Evolutionary conservation across 2,329 filamentous ascomycete species (phyloP).

Genomic region (Sporothrix luriei): DNA sequence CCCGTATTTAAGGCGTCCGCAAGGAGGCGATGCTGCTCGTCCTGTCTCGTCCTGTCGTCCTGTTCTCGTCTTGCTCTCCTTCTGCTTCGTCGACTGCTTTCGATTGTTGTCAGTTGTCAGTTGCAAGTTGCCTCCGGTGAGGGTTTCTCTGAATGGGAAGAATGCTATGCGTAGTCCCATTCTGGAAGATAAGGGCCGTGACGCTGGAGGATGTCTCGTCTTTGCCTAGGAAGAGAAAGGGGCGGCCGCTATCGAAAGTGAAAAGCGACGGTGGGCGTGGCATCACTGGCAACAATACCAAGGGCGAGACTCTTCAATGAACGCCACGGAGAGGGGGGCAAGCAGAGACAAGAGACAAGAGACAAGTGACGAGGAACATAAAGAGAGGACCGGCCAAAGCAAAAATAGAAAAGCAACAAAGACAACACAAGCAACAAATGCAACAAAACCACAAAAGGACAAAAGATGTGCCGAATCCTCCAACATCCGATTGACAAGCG

Average conservation of each 20-base stretch:
- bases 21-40: background rate
- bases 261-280: constrained; percentile 12
- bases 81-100: no score
- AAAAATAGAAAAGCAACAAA: background rate
- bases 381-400: background rate
- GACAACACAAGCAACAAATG: background rate
- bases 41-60: no score
- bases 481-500: background rate
- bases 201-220: background rate
- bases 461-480: background rate
- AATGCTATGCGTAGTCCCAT: background rate
- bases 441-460: background rate
- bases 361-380: background rate
- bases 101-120: background rate
- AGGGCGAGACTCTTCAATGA: constrained; percentile 10
- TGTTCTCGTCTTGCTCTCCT: no score
- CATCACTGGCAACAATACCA: constrained; percentile 22
- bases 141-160: background rate
- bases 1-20: constrained; percentile 20
- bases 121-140: constrained; percentile 4
- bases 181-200: background rate
- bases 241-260: background rate
- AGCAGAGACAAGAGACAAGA: background rate
- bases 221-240: background rate
- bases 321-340: background rate